These are phyloP conservation scores for Penicillium simplicissimum DNA, from an alignment of 495 filamentous ascomycete species.

Conservation along the genomic window DNA sequence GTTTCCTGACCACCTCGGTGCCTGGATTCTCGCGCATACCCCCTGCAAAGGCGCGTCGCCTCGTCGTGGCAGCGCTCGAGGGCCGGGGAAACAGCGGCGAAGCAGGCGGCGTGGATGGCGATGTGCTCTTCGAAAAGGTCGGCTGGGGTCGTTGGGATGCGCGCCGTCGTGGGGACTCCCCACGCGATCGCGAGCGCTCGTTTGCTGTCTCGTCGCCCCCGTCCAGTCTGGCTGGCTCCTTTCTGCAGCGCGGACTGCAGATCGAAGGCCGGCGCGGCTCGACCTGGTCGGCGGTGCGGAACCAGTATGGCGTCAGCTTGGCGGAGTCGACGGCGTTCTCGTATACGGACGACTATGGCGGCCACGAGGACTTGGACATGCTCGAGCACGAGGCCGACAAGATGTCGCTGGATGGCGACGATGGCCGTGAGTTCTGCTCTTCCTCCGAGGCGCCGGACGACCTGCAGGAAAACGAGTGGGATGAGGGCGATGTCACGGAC, in stretches of 20 bases:
- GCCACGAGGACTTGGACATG: slow-evolving; percentile 60
- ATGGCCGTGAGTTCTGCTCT: slow-evolving; percentile 60
- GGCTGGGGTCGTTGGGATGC: slow-evolving; percentile 98
- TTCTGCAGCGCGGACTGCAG: slow-evolving; percentile 59
- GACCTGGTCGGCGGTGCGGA: slow-evolving; percentile 51
- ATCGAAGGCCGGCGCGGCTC: slow-evolving; percentile 49
- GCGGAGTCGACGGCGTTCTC: slow-evolving; percentile 73
- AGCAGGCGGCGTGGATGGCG: slow-evolving; percentile 64
- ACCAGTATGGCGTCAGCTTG: slow-evolving; percentile 59
- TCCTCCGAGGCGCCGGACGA: slow-evolving; percentile 73
- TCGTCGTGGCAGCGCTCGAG: slow-evolving; percentile 84
- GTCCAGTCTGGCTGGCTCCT: slow-evolving; percentile 55
- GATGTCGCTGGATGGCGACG: slow-evolving; percentile 87
- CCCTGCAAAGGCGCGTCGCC: slow-evolving; percentile 84
- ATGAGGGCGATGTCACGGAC: slow-evolving; percentile 86
- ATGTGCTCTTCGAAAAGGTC: slow-evolving; percentile 92
- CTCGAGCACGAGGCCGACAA: slow-evolving; percentile 88
- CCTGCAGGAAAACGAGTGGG: slow-evolving; percentile 60
- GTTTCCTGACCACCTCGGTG: slow-evolving; percentile 86
- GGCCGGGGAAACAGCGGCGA: slow-evolving; percentile 64
- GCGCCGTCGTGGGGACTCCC: slow-evolving; percentile 64
- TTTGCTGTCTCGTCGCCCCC: slow-evolving; percentile 40
- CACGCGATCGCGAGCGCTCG: slow-evolving; percentile 44
- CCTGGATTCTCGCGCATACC: slow-evolving; percentile 91
- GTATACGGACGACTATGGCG: slow-evolving; percentile 61